Conservation (phyloP, 176 grass and related monocot species). For the Puccinellia tenuiflora region DNA sequence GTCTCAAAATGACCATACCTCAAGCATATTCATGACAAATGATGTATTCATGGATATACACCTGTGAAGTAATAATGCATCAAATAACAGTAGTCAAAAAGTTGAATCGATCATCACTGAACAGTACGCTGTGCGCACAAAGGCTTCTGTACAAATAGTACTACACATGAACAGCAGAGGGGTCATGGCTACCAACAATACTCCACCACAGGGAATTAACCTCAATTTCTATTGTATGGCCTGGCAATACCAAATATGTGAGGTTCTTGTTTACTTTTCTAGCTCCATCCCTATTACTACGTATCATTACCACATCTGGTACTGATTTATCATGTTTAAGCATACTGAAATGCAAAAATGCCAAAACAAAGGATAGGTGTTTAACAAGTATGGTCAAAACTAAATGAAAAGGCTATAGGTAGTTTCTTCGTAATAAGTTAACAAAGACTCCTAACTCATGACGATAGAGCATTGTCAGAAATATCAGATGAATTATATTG, state of each 20-base stretch:
- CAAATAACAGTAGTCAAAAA: constrained; percentile 32
- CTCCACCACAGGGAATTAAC: too few relatives aligned
- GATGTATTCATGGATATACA: constrained; percentile 86
- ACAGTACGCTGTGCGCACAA: constrained; percentile 21
- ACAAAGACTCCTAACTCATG: background rate
- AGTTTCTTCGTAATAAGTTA: background rate
- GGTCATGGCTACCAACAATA: background rate
- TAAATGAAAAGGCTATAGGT: background rate
- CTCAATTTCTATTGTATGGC: background rate
- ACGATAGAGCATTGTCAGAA: background rate
- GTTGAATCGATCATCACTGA: constrained; percentile 15
- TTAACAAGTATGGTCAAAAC: constrained; percentile 1
- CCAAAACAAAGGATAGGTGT: constrained; percentile 2
- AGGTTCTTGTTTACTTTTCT: constrained; percentile 6
- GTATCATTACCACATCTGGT: background rate
- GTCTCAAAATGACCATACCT: constrained; percentile 55
- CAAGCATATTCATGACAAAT: constrained; percentile 97
- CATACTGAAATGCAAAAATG: constrained; percentile 9
- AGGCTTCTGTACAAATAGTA: background rate
- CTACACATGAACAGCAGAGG: background rate
- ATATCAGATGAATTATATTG: too few relatives aligned
- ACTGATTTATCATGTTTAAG: background rate
- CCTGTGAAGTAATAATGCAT: constrained; percentile 52
- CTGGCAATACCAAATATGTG: background rate
- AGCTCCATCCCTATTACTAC: background rate